Conservation (phyloP, 495 filamentous ascomycete genomes). For the Sabuloglossum arenarium region DNA sequence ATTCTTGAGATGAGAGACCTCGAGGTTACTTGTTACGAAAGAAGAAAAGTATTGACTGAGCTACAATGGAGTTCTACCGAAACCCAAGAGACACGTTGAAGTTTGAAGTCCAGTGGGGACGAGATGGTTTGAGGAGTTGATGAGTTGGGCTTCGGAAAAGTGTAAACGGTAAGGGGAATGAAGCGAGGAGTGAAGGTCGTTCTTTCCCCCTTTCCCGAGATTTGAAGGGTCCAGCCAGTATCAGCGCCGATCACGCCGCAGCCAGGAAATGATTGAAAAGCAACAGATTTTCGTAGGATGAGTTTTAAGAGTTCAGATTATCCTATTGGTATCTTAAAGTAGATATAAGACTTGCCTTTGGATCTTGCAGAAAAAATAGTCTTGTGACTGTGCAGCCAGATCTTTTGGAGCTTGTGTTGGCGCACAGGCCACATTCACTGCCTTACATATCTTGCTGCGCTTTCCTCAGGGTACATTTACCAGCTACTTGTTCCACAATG, state of each 20-base stretch:
- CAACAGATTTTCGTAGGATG: too few species aligned
- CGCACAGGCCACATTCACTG: too few species aligned
- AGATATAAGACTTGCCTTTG: too few species aligned
- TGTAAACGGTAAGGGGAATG: background rate
- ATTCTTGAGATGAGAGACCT: conserved; percentile 21
- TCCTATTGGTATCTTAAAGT: too few species aligned
- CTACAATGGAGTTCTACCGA: background rate
- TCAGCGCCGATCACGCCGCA: background rate
- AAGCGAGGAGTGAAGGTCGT: background rate
- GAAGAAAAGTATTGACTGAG: background rate
- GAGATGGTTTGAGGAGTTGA: conserved; percentile 1
- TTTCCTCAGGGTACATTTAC: background rate
- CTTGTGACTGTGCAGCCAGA: too few species aligned
- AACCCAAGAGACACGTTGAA: background rate
- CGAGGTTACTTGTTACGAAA: background rate
- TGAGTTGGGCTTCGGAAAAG: background rate
- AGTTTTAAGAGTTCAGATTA: too few species aligned
- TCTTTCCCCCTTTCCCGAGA: background rate
- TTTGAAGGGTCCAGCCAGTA: background rate
- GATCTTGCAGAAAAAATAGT: too few species aligned
- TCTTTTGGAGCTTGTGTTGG: too few species aligned
- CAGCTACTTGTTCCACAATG: background rate
- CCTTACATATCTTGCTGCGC: too few species aligned
- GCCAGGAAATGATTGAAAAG: background rate
- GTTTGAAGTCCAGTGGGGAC: conserved; percentile 6